These are phyloP conservation scores for Salix suchowensis DNA, from an alignment of 345 rosid genomes.

Conservation along the genomic window DNA sequence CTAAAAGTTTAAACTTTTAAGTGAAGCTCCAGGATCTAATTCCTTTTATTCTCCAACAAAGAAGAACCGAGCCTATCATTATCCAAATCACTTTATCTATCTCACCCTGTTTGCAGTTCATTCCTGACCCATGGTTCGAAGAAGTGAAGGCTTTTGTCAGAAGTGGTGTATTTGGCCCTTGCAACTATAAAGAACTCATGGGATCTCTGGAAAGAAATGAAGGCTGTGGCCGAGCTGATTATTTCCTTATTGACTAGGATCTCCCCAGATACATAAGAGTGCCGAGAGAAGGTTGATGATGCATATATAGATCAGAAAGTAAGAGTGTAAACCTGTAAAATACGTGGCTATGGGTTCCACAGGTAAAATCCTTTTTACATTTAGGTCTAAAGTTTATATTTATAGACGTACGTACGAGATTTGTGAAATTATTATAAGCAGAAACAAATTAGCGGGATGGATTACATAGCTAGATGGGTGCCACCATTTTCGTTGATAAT, in stretches of 20 bases:
- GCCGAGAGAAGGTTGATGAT: conserved; percentile 54
- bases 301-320: conserved; percentile 54
- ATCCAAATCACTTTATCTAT: not conserved
- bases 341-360: not conserved
- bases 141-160: conserved; percentile 46
- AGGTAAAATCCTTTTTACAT: not conserved
- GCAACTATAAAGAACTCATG: conserved; percentile 44
- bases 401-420: not conserved
- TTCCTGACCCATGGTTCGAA: conserved; percentile 41
- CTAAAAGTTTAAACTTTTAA: too few species aligned
- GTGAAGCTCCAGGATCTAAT: too few species aligned
- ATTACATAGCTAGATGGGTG: too few species aligned
- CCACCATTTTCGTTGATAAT: not conserved
- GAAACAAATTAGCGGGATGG: not conserved
- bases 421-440: not conserved
- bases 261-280: conserved; percentile 53
- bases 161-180: conserved; percentile 41
- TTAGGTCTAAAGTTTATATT: not conserved
- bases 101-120: conserved; percentile 26
- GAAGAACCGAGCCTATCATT: not conserved
- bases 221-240: conserved; percentile 49
- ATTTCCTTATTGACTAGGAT: conserved; percentile 58
- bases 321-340: conserved; percentile 8
- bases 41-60: too few species aligned
- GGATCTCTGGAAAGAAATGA: conserved; percentile 53